phyloP scores from a whole-genome alignment of 768 basidiomycete species.

The Hypsizygus marmoreus region DNA sequence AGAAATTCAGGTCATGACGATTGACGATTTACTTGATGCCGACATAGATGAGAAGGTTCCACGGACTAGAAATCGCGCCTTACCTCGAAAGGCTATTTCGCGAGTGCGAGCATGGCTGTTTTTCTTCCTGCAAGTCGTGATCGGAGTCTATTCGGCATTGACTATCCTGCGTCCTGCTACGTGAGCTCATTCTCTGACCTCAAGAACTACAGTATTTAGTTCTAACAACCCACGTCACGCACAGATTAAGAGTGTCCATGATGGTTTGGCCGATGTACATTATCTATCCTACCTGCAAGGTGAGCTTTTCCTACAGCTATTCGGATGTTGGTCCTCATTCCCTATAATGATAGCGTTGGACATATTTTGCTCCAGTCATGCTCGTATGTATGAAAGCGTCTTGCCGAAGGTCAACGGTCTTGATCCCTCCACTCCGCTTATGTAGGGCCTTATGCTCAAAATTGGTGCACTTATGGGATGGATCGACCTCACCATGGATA shows the following conservation, averaged over 20 bases:
- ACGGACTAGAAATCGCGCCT: slow-evolving; percentile 26
- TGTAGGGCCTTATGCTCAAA: slow-evolving; percentile 33
- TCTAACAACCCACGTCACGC: not conserved
- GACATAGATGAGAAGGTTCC: slow-evolving; percentile 29
- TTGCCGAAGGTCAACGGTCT: not conserved
- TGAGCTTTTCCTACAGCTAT: slow-evolving; percentile 1
- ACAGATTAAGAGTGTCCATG: slow-evolving; percentile 26
- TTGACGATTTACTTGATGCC: slow-evolving; percentile 31
- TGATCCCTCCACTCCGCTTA: not conserved
- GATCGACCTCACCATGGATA: slow-evolving; percentile 25
- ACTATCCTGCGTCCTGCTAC: slow-evolving; percentile 20
- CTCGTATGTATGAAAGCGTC: slow-evolving; percentile 24
- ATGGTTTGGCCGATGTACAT: slow-evolving; percentile 31
- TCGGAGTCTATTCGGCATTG: slow-evolving; percentile 23
- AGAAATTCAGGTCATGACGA: slow-evolving; percentile 30
- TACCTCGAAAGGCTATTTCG: slow-evolving; percentile 30
- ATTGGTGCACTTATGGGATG: slow-evolving; percentile 35
- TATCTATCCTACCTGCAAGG: slow-evolving; percentile 37
- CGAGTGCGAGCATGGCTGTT: slow-evolving; percentile 29
- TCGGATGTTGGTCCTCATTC: not conserved
- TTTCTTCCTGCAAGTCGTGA: slow-evolving; percentile 23
- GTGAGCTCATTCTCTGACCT: slow-evolving; percentile 12
- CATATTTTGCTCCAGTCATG: slow-evolving; percentile 29
- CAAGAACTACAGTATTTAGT: not conserved
- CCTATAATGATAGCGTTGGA: slow-evolving; percentile 25